phyloP scores from a whole-genome alignment of 2,329 filamentous ascomycete genomes.

The Leptographium radiaticola region DNA sequence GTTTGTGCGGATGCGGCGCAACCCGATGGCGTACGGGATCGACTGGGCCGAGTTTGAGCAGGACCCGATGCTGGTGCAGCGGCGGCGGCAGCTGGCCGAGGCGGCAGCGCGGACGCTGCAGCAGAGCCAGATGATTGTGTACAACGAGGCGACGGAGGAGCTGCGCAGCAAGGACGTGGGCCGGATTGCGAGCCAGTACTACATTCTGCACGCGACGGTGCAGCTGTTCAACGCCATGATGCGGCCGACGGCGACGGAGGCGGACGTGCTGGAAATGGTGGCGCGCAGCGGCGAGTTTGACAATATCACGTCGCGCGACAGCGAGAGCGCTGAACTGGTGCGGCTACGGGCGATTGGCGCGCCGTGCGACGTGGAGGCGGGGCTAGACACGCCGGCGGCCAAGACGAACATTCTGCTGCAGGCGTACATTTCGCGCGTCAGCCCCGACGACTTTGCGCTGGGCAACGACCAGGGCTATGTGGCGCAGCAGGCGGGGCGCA shows the following conservation, averaged over 20 bases:
- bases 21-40: constrained; percentile 85
- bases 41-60: constrained; percentile 85
- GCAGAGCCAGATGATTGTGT: constrained; percentile 97
- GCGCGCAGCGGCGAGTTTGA: constrained; percentile 97
- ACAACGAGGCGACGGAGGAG: constrained; percentile 88
- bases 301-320: constrained; percentile 88
- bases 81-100: constrained; percentile 73
- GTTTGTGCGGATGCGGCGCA: constrained; percentile 91
- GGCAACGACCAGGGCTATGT: constrained; percentile 89
- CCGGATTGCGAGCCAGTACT: constrained; percentile 93
- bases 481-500: constrained; percentile 87
- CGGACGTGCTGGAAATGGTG: constrained; percentile 90
- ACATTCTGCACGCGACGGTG: constrained; percentile 85
- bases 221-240: constrained; percentile 96
- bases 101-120: constrained; percentile 80
- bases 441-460: constrained; percentile 85
- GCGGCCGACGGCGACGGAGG: constrained; percentile 72
- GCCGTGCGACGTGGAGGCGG: constrained; percentile 68
- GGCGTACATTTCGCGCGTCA: constrained; percentile 78
- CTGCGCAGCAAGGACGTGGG: constrained; percentile 90
- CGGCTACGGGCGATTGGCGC: constrained; percentile 58
- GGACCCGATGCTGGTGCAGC: constrained; percentile 75
- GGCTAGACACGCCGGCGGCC: constrained; percentile 57
- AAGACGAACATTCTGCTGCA: constrained; percentile 96
- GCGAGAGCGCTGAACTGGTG: constrained; percentile 75